These are phyloP conservation scores for Pseudogymnoascus sp. DNA, from an alignment of 2,329 filamentous ascomycete genomes.

Conservation along the genomic window DNA sequence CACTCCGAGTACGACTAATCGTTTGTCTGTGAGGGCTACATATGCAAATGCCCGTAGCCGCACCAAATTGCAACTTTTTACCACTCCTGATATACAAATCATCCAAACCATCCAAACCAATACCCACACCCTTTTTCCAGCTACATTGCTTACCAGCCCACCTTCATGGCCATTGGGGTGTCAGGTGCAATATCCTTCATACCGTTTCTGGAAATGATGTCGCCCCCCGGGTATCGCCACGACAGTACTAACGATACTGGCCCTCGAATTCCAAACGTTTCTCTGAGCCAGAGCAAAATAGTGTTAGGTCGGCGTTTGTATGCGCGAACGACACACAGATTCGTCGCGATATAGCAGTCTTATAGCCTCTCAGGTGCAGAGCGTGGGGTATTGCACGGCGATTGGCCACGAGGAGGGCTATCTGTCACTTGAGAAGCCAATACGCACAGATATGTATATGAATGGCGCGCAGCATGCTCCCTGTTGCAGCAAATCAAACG, in stretches of 20 bases:
- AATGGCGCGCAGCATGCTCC: background rate
- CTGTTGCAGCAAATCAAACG: conserved; percentile 1
- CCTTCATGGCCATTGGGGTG: background rate
- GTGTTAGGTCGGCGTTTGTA: conserved; percentile 1
- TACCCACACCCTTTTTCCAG: background rate
- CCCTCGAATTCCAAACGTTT: background rate
- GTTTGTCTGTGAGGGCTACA: background rate
- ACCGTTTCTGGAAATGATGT: background rate
- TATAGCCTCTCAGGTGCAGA: background rate
- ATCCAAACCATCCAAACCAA: background rate
- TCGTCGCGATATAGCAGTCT: conserved; percentile 3
- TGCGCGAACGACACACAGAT: background rate
- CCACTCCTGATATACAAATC: background rate
- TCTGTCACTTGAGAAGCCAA: background rate
- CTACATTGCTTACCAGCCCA: background rate
- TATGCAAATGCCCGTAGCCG: background rate
- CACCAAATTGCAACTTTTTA: background rate
- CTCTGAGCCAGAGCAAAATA: conserved; percentile 2
- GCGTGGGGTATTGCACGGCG: background rate
- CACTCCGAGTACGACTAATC: background rate
- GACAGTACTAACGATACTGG: background rate
- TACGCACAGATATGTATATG: conserved; percentile 1
- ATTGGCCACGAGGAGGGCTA: background rate
- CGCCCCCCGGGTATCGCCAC: conserved; percentile 1
- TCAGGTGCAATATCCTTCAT: background rate